Base-by-base conservation (phyloP, 1,139 yeast species). In the Lodderomyces orthopsilosis region DNA sequence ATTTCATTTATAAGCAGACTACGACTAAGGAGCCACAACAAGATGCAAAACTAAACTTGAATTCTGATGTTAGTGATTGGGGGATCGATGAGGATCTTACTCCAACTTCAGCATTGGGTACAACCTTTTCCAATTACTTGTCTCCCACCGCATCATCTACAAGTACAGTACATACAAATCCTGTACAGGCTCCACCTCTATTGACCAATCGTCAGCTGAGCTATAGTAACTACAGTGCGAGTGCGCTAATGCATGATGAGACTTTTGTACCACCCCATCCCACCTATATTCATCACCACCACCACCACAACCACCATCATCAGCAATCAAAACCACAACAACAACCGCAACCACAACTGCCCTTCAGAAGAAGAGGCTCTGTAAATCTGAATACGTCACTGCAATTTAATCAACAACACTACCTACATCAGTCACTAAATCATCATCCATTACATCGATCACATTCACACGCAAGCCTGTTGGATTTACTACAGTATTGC, bases 61-160 rank as follows among this genome's bases (percentile, higher is more conserved):
- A 24, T 17, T 36, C 46, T 2, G 66, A 61, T 35, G 54, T 67
- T 37, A 65, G 74, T 44, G 75, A 69, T 49, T 69, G 75, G 75
- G 75, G 75, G 1, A 68, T 69, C 19, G 75, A 69, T 45, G 74
- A 67, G 30, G 44, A 58, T 23, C 15, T 37, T n/a, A 43, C 44
- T 6, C 42, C 41, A 23, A 36, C 37, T n/a, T 37, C 41, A 9
- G 42, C 41, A 22, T 28, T 36, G 13, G 43, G 37, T 17, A 37
- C 40, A 19, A 21, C 33, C n/a, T 34, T 48, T 17, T 49, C 56
- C 24, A 50, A 60, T 8, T 58, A 61, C 7, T 45, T 57, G 19
- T 37, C 46, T 3, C 50, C 58, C 17, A 45, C 50, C 34, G 50
- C 51, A 37, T 42, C 37, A 22, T 37, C 44, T 30, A 19, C 37